Conservation (phyloP, 257 asterid genomes). For the Vinca minor region DNA sequence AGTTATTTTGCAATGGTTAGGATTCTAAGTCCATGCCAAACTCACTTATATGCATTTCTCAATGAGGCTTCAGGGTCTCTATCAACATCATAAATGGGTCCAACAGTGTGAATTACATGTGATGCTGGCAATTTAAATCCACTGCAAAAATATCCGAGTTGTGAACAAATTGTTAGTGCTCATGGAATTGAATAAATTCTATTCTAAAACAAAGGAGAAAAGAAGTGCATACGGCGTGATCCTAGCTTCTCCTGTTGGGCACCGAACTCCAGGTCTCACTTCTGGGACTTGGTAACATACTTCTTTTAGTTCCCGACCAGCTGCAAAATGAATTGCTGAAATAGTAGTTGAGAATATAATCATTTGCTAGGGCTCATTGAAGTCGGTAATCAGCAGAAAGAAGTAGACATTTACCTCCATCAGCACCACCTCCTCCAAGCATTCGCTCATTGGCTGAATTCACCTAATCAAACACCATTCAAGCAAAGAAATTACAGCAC, state of each 20-base stretch:
- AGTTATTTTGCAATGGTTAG: background rate
- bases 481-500: background rate
- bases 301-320: slow-evolving; percentile 74
- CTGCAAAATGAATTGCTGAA: slow-evolving; percentile 91
- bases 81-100: slow-evolving; percentile 63
- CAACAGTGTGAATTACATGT: slow-evolving; percentile 92
- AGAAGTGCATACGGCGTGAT: slow-evolving; percentile 56
- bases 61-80: slow-evolving; percentile 53
- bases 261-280: slow-evolving; percentile 78
- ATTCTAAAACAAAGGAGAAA: background rate
- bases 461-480: slow-evolving; percentile 39
- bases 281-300: slow-evolving; percentile 75
- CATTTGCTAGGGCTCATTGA: slow-evolving; percentile 4
- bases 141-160: slow-evolving; percentile 38
- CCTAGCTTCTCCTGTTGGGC: slow-evolving; percentile 99
- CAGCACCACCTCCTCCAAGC: slow-evolving; percentile 99
- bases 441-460: slow-evolving; percentile 87
- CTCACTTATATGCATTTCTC: slow-evolving; percentile 74
- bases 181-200: background rate
- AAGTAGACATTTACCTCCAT: slow-evolving; percentile 62
- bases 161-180: slow-evolving; percentile 14
- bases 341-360: slow-evolving; percentile 2
- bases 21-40: slow-evolving; percentile 5
- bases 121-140: slow-evolving; percentile 89
- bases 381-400: slow-evolving; percentile 2